Evolutionary conservation across 148 eudicot species (phyloP), one percentile per base, ranked within the genome.

Genomic region (Rhododendron griersonianum): DNA sequence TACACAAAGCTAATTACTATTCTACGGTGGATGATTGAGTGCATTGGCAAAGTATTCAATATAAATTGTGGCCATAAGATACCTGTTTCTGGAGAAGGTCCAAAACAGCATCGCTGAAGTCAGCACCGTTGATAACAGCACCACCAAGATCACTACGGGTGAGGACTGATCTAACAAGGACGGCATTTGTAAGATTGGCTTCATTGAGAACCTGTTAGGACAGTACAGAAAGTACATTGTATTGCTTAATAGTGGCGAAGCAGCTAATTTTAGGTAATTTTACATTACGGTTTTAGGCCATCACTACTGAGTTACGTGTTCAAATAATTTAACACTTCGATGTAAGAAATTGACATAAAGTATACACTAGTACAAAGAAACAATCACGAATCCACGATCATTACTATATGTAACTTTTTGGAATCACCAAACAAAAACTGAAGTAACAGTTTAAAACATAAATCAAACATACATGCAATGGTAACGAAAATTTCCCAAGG

Each of bases 61-160:
- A 18, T 55, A 81, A 53, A 55, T 33, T 53, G 83, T 16, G 5
- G 37, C 19, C 2, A 25, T 44, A 39, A 1, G 47, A 8, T 81
- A 97, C 99, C 99, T 91, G 99, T 90, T 95, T 97, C 75, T 95
- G 98, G 41, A 88, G 44, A 50, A 95, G 96, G 88, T 97, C 99
- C 33, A 97, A 10, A 61, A 97, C 99, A 33, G 99, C 99, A 90
- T 97, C 99, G 85, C 99, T 97, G 69, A 97, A 97, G 81, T 97
- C 99, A 76, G 98, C 98, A 73, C 99, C 99, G 81, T 95, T 96
- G 86, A 97, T 94, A 48, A 87, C 84, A 84, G 99, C 99, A 83
- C 98, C 96, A 33, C 90, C 99, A 55, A 97, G 98, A 91, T 97
- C 99, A 90, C 99, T 97, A 11, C 99, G 96, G 57, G 99, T 97